Evolutionary conservation across 2,329 filamentous ascomycete genomes (phyloP).

Genomic region (Arthrinium phaeospermum): DNA sequence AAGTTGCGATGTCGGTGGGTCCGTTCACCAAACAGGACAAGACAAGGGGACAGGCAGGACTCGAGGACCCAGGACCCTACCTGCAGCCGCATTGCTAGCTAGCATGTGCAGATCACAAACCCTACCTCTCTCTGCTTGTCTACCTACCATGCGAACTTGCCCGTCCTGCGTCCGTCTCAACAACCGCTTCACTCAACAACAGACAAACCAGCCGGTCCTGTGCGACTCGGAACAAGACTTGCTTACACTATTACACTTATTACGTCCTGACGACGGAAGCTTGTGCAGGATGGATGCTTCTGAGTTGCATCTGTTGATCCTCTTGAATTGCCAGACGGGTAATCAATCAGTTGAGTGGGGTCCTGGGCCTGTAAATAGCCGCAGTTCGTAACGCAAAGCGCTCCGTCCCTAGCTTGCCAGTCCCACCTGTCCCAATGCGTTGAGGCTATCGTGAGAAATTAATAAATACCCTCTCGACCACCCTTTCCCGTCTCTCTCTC

Average conservation of each 20-base stretch:
- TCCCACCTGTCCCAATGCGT: slow-evolving; percentile 3
- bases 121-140: background rate
- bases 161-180: slow-evolving; percentile 7
- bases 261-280: background rate
- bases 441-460: slow-evolving; percentile 20
- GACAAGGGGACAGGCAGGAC: background rate
- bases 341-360: slow-evolving; percentile 3
- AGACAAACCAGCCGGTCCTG: background rate
- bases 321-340: slow-evolving; percentile 1
- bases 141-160: background rate
- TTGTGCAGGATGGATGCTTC: slow-evolving; percentile 8
- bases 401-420: background rate
- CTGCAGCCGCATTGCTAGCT: background rate
- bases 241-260: slow-evolving; percentile 2
- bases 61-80: slow-evolving; percentile 12
- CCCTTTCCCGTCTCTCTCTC: background rate
- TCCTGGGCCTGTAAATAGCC: background rate
- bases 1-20: slow-evolving; percentile 11
- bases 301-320: background rate
- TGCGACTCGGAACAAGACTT: background rate
- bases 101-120: slow-evolving; percentile 6
- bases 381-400: slow-evolving; percentile 6
- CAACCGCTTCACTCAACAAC: slow-evolving; percentile 15
- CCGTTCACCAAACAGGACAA: background rate
- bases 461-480: slow-evolving; percentile 14